phyloP scores from a whole-genome alignment of 768 basidiomycete species.

The Cystobasidium tubakii region DNA sequence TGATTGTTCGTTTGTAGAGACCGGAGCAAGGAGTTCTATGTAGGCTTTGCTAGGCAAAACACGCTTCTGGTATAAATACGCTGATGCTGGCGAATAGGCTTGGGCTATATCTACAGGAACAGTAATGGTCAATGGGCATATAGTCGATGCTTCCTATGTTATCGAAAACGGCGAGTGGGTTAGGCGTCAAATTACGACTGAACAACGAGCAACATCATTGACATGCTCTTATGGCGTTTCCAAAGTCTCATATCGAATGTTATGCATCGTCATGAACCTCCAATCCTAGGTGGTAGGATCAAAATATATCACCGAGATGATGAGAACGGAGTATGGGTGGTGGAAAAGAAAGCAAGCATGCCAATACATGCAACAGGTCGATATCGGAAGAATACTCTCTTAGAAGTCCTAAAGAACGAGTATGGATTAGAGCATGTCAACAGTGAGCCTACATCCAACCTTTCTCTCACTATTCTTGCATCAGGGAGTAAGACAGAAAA shows the following conservation, averaged over 20 bases:
- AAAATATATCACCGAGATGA: conserved; percentile 70
- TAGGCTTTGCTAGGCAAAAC: neutral
- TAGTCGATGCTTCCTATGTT: conserved; percentile 71
- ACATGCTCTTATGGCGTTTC: too few species aligned
- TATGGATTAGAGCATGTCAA: conserved; percentile 74
- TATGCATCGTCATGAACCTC: conserved; percentile 71
- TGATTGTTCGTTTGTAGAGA: conserved; percentile 30
- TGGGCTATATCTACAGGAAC: conserved; percentile 83
- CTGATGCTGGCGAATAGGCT: conserved; percentile 50
- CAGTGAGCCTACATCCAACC: conserved; percentile 57
- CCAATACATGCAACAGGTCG: conserved; percentile 87
- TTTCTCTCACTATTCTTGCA: too few species aligned
- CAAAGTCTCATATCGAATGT: conserved; percentile 44
- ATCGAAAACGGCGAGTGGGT: conserved; percentile 68
- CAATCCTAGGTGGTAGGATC: conserved; percentile 76
- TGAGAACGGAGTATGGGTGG: conserved; percentile 76
- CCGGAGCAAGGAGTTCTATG: conserved; percentile 34
- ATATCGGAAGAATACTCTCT: conserved; percentile 79
- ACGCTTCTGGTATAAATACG: neutral
- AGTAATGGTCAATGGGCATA: conserved; percentile 86
- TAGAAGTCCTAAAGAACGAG: conserved; percentile 77
- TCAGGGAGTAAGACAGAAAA: too few species aligned
- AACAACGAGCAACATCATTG: conserved; percentile 71
- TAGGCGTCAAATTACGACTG: too few species aligned
- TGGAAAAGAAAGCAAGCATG: conserved; percentile 94